Base-by-base conservation (phyloP, 257 asterid genomes). In the Nicotiana otophora region DNA sequence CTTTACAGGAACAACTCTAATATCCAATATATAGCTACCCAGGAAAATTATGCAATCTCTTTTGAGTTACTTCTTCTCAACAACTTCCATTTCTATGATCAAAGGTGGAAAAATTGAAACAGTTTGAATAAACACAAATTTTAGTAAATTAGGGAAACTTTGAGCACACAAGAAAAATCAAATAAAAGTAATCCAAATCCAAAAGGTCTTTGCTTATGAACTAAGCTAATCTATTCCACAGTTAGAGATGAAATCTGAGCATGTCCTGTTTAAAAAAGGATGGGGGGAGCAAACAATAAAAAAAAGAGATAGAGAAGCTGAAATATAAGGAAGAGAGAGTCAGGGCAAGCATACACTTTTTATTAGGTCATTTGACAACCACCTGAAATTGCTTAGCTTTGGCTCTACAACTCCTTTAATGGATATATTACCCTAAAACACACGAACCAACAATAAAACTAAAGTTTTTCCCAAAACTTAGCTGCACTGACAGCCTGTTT, bases 31-130 rank as follows among this genome's bases (percentile, higher is more conserved):
- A 46, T 46, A 74, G 58, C 7, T 20, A 72, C 23, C 30, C 6
- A 58, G 5, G 53, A 51, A 26, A 74, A 74, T 26, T 23, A 12
- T 7, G 23, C 2, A 7, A 48, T 75, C 26, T 75, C 80, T 26
- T 48, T 51, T 75, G 63, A 48, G 28, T 26, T 75, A 58, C 80
- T 51, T 75, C 80, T 48, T 26, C 42, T 75, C 80, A 75, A 75
- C 9, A 51, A 46, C 26, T 48, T 48, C 62, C 62, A 74, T 46
- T 46, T 74, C 79, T 48, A 48, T 48, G 62, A 74, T 48, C 26
- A 74, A 23, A 48, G 39, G 23, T 3, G 62, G 39, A 46, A 48
- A 39, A 74, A 74, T 74, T 74, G 42, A 7, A 23, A 26, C 79
- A 5, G 57, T 53, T 53, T 53, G 5, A 53, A 11, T 72, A 6